Conservation (phyloP, 305 asterid genomes). For the Euphrasia arctica region DNA sequence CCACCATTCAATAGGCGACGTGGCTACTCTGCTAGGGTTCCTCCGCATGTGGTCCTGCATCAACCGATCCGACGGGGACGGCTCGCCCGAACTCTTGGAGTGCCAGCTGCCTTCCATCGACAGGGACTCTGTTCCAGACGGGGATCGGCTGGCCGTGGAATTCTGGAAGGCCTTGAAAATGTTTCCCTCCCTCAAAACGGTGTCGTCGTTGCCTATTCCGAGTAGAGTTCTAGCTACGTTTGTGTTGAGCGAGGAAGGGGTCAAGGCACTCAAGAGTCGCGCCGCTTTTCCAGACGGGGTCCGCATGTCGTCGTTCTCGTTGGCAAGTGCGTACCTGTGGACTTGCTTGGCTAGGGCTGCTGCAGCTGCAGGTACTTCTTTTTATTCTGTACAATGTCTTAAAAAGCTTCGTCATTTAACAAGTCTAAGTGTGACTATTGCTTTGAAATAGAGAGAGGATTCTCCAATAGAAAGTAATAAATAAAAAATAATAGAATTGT, state of each 20-base stretch:
- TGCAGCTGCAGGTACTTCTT: neutral
- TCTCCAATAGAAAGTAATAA: too few species aligned
- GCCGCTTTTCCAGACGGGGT: neutral
- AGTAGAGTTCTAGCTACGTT: slow-evolving; percentile 21
- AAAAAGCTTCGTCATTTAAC: too few species aligned
- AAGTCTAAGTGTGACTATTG: too few species aligned
- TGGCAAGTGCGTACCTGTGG: slow-evolving; percentile 29
- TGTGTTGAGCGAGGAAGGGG: slow-evolving; percentile 7
- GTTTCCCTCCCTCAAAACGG: neutral
- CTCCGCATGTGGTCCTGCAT: slow-evolving; percentile 1
- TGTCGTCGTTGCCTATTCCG: neutral
- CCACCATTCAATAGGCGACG: slow-evolving; percentile 21
- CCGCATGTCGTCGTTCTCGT: slow-evolving; percentile 18
- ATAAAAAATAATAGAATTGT: too few species aligned
- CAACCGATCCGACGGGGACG: neutral
- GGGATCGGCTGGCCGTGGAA: slow-evolving; percentile 1
- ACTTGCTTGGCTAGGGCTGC: slow-evolving; percentile 27
- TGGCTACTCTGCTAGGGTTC: neutral
- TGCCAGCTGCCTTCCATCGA: neutral
- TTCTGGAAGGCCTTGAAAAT: neutral
- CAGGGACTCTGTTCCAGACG: neutral
- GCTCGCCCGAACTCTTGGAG: neutral
- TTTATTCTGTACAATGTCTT: too few species aligned
- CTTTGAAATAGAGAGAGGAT: too few species aligned
- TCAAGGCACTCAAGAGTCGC: slow-evolving; percentile 23